These are phyloP conservation scores for Vishniacozyma victoriae DNA, from an alignment of 768 basidiomycete genomes.

Conservation along the genomic window DNA sequence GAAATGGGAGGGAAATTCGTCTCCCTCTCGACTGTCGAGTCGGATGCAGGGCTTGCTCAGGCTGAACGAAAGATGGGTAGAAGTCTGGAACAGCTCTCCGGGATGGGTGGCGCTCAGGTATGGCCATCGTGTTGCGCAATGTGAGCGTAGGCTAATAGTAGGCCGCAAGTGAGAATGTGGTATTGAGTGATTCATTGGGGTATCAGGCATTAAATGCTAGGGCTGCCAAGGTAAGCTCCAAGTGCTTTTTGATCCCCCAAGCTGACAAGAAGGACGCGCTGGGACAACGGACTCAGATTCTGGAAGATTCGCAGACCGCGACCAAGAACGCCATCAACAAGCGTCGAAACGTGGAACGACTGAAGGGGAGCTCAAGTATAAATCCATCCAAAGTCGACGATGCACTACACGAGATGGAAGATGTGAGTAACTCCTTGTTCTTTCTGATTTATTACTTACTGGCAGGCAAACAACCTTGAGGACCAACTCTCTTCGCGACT, in stretches of 20 bases:
- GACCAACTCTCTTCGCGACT: slow-evolving; percentile 76
- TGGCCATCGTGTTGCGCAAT: slow-evolving; percentile 2
- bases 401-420: slow-evolving; percentile 44
- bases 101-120: slow-evolving; percentile 77
- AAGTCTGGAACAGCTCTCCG: slow-evolving; percentile 77
- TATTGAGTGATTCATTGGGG: slow-evolving; percentile 89
- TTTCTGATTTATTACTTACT: neutral
- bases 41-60: slow-evolving; percentile 73
- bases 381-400: slow-evolving; percentile 56
- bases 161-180: slow-evolving; percentile 88
- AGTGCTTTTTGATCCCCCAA: neutral
- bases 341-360: slow-evolving; percentile 68
- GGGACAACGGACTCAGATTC: slow-evolving; percentile 75
- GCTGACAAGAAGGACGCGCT: slow-evolving; percentile 54
- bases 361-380: slow-evolving; percentile 54
- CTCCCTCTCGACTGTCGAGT: slow-evolving; percentile 81
- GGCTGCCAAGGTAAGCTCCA: slow-evolving; percentile 63
- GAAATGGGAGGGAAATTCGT: slow-evolving; percentile 93
- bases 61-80: slow-evolving; percentile 77
- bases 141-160: slow-evolving; percentile 12
- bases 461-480: slow-evolving; percentile 84
- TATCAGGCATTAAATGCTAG: slow-evolving; percentile 97
- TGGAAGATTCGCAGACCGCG: slow-evolving; percentile 90
- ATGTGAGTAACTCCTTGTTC: slow-evolving; percentile 20
- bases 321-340: slow-evolving; percentile 91